Conservation (phyloP, 1,139 yeast species). For the Yamadazyma friedrichii region DNA sequence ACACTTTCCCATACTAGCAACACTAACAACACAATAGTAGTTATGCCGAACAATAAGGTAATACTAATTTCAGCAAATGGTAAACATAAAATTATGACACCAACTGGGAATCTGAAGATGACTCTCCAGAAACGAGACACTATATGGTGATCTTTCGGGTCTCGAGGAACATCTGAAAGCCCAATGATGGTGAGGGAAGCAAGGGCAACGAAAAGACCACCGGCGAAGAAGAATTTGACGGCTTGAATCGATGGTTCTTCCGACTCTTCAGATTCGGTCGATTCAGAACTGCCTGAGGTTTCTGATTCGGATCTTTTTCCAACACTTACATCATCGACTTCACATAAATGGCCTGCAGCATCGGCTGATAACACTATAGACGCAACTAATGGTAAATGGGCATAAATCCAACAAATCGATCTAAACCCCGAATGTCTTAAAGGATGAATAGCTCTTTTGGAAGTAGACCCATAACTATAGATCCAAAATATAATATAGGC, state of each 20-base stretch:
- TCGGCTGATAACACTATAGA: conserved; percentile 58
- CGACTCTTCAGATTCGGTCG: conserved; percentile 15
- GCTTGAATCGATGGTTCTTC: conserved; percentile 33
- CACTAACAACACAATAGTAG: conserved; percentile 30
- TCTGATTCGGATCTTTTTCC: conserved; percentile 8
- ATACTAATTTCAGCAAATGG: conserved; percentile 46
- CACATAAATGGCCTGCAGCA: conserved; percentile 54
- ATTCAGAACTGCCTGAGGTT: background rate
- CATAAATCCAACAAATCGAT: conserved; percentile 48
- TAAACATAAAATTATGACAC: conserved; percentile 38
- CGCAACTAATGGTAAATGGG: conserved; percentile 55
- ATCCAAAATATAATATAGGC: conserved; percentile 56
- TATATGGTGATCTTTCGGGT: conserved; percentile 28
- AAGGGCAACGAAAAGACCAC: conserved; percentile 46
- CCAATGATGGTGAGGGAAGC: conserved; percentile 36
- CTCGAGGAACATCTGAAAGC: conserved; percentile 37
- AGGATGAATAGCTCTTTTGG: conserved; percentile 51
- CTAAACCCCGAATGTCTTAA: conserved; percentile 47
- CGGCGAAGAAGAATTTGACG: conserved; percentile 47
- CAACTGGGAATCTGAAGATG: conserved; percentile 38
- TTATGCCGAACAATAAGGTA: conserved; percentile 45
- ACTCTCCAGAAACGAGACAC: conserved; percentile 39
- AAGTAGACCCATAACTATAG: conserved; percentile 55
- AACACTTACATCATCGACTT: conserved; percentile 12
- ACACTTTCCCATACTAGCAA: conserved; percentile 38